Conservation (phyloP, 208 protist species). For the Perkinsela sp. region DNA sequence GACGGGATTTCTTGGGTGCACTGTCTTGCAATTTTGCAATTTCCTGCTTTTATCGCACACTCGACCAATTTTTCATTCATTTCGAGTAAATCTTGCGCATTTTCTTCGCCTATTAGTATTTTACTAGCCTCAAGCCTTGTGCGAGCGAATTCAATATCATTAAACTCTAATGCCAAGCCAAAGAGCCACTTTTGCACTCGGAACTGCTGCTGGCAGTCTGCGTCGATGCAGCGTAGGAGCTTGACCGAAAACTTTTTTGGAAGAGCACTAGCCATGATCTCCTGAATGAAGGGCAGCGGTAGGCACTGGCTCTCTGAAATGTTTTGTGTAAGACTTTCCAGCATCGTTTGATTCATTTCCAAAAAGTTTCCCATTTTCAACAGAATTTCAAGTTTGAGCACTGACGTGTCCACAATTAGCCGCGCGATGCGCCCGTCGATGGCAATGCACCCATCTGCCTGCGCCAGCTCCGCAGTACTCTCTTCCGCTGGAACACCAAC, state of each 20-base stretch:
- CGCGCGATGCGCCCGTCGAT: too few relatives aligned
- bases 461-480: too few relatives aligned
- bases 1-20: background rate
- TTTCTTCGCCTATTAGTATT: background rate
- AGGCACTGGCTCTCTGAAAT: background rate
- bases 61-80: background rate
- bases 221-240: background rate
- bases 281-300: background rate
- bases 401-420: background rate
- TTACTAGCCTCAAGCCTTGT: background rate
- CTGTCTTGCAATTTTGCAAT: background rate
- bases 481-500: background rate
- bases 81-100: background rate
- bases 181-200: background rate
- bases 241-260: background rate
- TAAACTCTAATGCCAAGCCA: background rate
- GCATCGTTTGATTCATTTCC: background rate
- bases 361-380: background rate
- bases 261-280: background rate
- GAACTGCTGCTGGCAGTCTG: background rate
- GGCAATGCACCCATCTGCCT: too few relatives aligned
- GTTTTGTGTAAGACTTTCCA: background rate
- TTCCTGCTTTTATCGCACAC: background rate
- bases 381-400: background rate
- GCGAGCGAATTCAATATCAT: background rate